These are phyloP conservation scores for Penicillium polonicum DNA, from an alignment of 2,329 filamentous ascomycete species.

Conservation along the genomic window DNA sequence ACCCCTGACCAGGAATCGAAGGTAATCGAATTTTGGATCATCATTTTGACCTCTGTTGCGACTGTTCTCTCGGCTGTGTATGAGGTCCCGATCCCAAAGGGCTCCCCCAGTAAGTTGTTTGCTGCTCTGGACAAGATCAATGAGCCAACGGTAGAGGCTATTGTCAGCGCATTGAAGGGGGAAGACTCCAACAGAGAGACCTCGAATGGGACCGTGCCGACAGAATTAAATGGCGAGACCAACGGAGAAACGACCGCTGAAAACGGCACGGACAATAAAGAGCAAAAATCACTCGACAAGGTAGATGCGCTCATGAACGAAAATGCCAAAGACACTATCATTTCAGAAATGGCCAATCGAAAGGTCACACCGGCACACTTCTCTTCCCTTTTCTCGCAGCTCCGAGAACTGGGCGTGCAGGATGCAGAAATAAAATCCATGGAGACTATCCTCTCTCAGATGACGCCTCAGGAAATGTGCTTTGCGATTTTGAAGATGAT, in stretches of 20 bases:
- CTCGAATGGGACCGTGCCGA: neutral
- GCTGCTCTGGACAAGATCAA: slow-evolving; percentile 21
- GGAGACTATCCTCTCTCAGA: slow-evolving; percentile 56
- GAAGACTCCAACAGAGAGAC: neutral
- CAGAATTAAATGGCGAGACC: neutral
- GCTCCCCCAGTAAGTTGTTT: slow-evolving; percentile 20
- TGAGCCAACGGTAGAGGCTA: slow-evolving; percentile 23
- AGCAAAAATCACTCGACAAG: slow-evolving; percentile 18
- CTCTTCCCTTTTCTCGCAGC: slow-evolving; percentile 15
- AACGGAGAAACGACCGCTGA: neutral
- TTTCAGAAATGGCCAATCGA: slow-evolving; percentile 15
- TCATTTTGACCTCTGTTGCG: slow-evolving; percentile 31
- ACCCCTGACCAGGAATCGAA: slow-evolving; percentile 82
- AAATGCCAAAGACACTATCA: slow-evolving; percentile 15
- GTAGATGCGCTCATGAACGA: slow-evolving; percentile 19
- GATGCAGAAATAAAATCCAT: slow-evolving; percentile 21
- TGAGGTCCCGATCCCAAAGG: slow-evolving; percentile 38
- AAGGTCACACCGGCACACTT: slow-evolving; percentile 22
- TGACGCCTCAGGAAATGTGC: slow-evolving; percentile 72
- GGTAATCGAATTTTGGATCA: slow-evolving; percentile 78
- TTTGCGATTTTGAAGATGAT: slow-evolving; percentile 83
- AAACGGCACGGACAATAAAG: neutral
- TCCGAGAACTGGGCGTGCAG: slow-evolving; percentile 19
- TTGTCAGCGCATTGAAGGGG: slow-evolving; percentile 18
- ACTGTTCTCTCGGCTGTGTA: slow-evolving; percentile 23